These are phyloP conservation scores for Lepiota venenata DNA, from an alignment of 768 basidiomycete genomes.

Conservation along the genomic window DNA sequence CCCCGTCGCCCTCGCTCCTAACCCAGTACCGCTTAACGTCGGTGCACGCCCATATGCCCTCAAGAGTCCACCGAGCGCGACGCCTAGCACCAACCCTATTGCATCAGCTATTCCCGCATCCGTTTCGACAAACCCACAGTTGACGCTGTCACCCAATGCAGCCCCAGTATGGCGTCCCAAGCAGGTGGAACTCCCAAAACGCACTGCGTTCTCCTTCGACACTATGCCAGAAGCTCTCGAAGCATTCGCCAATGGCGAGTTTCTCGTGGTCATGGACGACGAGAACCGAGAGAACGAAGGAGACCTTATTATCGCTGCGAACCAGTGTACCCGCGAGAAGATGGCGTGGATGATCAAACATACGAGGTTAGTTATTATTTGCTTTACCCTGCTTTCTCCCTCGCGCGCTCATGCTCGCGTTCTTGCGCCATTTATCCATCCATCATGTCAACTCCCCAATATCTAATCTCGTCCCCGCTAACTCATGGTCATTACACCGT, in stretches of 20 bases:
- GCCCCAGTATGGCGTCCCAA: slow-evolving; percentile 32
- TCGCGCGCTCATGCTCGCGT: neutral
- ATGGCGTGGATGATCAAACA: slow-evolving; percentile 99
- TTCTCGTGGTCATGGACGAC: slow-evolving; percentile 98
- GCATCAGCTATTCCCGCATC: slow-evolving; percentile 12
- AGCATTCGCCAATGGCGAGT: slow-evolving; percentile 78
- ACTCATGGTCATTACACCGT: neutral
- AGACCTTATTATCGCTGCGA: slow-evolving; percentile 88
- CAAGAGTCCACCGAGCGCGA: slow-evolving; percentile 12
- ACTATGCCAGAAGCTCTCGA: slow-evolving; percentile 73
- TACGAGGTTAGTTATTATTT: slow-evolving; percentile 63
- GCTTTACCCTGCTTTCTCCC: slow-evolving; percentile 3
- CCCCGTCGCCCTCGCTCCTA: slow-evolving; percentile 23
- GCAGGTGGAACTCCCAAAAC: slow-evolving; percentile 25
- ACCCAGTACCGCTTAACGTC: slow-evolving; percentile 2
- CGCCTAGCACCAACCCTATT: slow-evolving; percentile 8
- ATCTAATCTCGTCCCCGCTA: neutral
- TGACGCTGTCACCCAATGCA: neutral
- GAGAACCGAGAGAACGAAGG: slow-evolving; percentile 96
- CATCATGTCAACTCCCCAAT: neutral
- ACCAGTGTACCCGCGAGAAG: slow-evolving; percentile 84
- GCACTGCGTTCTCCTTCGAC: slow-evolving; percentile 67
- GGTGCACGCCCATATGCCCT: slow-evolving; percentile 3
- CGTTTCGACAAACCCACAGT: slow-evolving; percentile 16
- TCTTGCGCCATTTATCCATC: neutral